phyloP scores from a whole-genome alignment of 495 filamentous ascomycete species.

The Neurospora sp. region DNA sequence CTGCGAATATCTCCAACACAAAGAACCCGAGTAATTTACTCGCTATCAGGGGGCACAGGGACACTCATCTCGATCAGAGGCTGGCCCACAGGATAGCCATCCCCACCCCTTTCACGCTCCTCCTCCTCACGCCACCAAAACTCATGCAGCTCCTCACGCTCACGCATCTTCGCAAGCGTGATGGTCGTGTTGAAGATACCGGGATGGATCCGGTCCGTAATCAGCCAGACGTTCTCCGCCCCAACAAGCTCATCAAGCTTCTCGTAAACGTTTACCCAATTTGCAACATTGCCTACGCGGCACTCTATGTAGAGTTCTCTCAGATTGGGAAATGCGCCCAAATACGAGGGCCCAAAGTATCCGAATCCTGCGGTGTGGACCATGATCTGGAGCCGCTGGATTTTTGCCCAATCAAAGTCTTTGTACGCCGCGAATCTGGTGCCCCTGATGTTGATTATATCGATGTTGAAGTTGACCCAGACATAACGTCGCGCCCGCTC shows the following conservation, averaged over 20 bases:
- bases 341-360: neutral
- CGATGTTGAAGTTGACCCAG: neutral
- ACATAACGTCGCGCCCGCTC: neutral
- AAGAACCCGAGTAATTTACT: neutral
- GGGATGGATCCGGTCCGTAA: neutral
- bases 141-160: neutral
- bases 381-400: neutral
- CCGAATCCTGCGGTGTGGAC: neutral
- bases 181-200: neutral
- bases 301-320: neutral
- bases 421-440: neutral
- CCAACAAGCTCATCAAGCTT: neutral
- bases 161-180: neutral
- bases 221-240: neutral
- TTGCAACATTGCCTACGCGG: neutral
- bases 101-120: neutral
- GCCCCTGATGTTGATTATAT: neutral
- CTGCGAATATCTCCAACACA: neutral
- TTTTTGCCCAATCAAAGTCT: neutral
- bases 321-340: neutral
- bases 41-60: neutral
- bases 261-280: neutral
- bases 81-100: neutral
- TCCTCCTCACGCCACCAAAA: neutral
- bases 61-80: neutral